Conservation (phyloP, 2,329 filamentous ascomycete species). For the Pyricularia sp. region DNA sequence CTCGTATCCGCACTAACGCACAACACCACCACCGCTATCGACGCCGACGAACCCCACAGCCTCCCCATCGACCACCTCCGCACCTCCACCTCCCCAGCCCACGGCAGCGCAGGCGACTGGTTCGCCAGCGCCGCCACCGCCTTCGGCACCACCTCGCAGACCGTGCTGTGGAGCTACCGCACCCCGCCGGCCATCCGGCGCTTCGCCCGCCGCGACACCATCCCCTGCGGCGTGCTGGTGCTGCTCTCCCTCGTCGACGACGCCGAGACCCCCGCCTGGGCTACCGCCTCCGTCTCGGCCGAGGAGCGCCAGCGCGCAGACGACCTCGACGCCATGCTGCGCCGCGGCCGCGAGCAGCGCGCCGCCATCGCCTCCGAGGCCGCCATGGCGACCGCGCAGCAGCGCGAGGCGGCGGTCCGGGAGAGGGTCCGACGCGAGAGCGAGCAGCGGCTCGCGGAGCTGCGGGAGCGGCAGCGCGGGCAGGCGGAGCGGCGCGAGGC, state of each 20-base stretch:
- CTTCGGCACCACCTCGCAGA: conserved; percentile 41
- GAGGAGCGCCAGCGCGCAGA: conserved; percentile 20
- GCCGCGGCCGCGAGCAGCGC: conserved; percentile 28
- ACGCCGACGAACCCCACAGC: conserved; percentile 7
- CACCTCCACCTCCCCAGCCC: conserved; percentile 8
- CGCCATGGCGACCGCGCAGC: conserved; percentile 26
- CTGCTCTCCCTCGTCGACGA: conserved; percentile 39
- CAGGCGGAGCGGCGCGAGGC: conserved; percentile 33
- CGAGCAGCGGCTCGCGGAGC: conserved; percentile 34
- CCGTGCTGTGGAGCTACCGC: conserved; percentile 51
- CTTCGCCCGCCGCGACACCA: conserved; percentile 40
- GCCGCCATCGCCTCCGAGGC: conserved; percentile 33
- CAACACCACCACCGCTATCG: conserved; percentile 9
- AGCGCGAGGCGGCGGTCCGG: conserved; percentile 29
- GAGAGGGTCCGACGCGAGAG: conserved; percentile 31
- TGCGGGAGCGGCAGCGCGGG: conserved; percentile 29
- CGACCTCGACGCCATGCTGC: conserved; percentile 25
- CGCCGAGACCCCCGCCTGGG: conserved; percentile 45
- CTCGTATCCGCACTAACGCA: conserved; percentile 35
- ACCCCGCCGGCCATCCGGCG: conserved; percentile 42
- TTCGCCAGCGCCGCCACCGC: conserved; percentile 48
- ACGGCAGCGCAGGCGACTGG: conserved; percentile 35
- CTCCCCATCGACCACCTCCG: conserved; percentile 35
- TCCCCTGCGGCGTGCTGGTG: conserved; percentile 52
- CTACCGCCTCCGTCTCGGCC: conserved; percentile 18